Conservation (phyloP, 306 rosid species). For the Benincasa hispida region DNA sequence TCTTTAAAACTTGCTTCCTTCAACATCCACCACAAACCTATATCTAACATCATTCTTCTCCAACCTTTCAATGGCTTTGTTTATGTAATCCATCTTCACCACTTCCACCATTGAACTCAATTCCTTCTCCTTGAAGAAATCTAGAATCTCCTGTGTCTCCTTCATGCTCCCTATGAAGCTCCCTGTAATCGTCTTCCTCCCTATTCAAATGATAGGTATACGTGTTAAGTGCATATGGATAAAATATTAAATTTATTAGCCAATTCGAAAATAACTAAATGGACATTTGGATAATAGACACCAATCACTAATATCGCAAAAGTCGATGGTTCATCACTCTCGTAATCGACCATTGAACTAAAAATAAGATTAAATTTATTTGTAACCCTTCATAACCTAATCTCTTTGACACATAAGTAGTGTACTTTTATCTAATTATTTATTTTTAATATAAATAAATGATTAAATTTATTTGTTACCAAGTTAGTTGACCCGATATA, state of each 20-base stretch:
- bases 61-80: conserved; percentile 66
- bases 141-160: conserved; percentile 21
- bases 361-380: too few relatives aligned
- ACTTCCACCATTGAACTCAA: conserved; percentile 55
- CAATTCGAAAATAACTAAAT: too few relatives aligned
- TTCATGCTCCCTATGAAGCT: conserved; percentile 41
- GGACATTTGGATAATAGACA: too few relatives aligned
- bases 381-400: too few relatives aligned
- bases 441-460: too few relatives aligned
- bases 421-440: too few relatives aligned
- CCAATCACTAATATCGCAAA: too few relatives aligned
- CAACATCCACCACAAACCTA: conserved; percentile 83
- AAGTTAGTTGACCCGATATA: too few relatives aligned
- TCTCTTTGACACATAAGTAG: too few relatives aligned
- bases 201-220: neutral
- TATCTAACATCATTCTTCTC: conserved; percentile 90
- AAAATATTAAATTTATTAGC: neutral
- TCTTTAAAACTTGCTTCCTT: conserved; percentile 34
- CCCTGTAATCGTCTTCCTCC: conserved; percentile 26
- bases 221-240: neutral
- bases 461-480: too few relatives aligned
- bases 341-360: too few relatives aligned
- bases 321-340: too few relatives aligned
- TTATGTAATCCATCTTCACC: conserved; percentile 63
- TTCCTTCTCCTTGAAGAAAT: conserved; percentile 40